Evolutionary conservation across 257 asterid species (phyloP).

Genomic region (Nicotiana sylvestris): DNA sequence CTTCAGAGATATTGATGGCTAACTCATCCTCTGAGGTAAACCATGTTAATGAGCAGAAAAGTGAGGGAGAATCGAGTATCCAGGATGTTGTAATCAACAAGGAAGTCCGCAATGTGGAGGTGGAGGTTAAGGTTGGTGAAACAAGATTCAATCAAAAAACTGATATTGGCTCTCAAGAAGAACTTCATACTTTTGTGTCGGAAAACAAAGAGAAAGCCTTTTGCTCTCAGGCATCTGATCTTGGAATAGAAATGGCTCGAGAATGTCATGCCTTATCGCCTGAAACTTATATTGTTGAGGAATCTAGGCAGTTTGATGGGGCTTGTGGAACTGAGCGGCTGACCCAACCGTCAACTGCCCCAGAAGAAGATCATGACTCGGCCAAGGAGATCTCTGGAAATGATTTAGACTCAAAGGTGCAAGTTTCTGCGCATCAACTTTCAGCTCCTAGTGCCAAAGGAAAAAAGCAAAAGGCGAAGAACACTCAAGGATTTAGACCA

Average conservation of each 20-base stretch:
- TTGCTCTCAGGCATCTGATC: constrained; percentile 84
- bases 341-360: constrained; percentile 14
- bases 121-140: constrained; percentile 73
- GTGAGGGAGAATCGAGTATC: constrained; percentile 32
- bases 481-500: constrained; percentile 48
- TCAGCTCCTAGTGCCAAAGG: constrained; percentile 51
- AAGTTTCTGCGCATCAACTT: constrained; percentile 40
- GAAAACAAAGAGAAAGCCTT: constrained; percentile 68
- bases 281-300: constrained; percentile 55
- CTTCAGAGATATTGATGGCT: constrained; percentile 84
- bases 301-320: constrained; percentile 37
- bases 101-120: constrained; percentile 54
- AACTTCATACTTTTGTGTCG: constrained; percentile 45
- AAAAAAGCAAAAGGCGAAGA: constrained; percentile 74
- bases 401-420: constrained; percentile 35
- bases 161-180: constrained; percentile 42
- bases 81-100: constrained; percentile 66
- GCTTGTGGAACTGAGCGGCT: neutral
- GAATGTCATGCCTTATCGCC: constrained; percentile 59
- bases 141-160: constrained; percentile 49
- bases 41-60: constrained; percentile 46
- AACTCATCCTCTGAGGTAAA: constrained; percentile 64
- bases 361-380: constrained; percentile 43
- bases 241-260: constrained; percentile 78
- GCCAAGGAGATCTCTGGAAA: constrained; percentile 41